Evolutionary conservation across 2,329 filamentous ascomycete species (phyloP), one percentile per base, ranked within the genome.

Genomic region (Shiraia bambusicola): DNA sequence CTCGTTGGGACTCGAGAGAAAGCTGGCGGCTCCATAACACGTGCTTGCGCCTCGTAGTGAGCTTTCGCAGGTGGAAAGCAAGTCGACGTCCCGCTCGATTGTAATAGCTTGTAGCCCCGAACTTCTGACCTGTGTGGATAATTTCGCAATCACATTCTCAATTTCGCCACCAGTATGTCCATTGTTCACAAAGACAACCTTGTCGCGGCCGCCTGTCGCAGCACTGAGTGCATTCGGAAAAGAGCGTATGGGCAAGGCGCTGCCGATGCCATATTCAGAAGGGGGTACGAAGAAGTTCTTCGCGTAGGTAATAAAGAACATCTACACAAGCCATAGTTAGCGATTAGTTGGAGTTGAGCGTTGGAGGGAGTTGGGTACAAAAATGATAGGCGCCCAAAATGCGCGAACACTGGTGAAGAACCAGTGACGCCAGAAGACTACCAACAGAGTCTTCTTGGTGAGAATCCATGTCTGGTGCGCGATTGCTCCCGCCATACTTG

Each of bases 211-310:
- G 9, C 74, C 74, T 12, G 71, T 69, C 2, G 83, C 80, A 17
- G 72, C 70, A 14, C 68, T 61, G 24, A 95, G 75, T 1, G 83
- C 88, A 48, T 86, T 72, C 25, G 74, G 59, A 13, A 95, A 76
- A 9, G 80, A 78, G 45, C 83, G 79, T 47, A 95, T 70, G 0
- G 82, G 76, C 6, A 70, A 72, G 0, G 81, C 67, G 0, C 75
- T 63, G 31, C 84, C 86, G 51, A 95, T 82, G 31, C 91, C 91
- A 58, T 79, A 95, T 3, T 77, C 72, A 1, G 86, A 85, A 1
- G 87, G 85, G 1, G 88, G 85, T 3, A 91, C 80, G 58, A 95
- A 92, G 49, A 95, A 80, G 64, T 91, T 91, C 54, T 87, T 84
- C 12, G 88, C 85, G 65, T 86, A 92, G 38, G 73, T 72, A 33